phyloP scores from a whole-genome alignment of 306 rosid species.

The Gastrolobium bilobum region DNA sequence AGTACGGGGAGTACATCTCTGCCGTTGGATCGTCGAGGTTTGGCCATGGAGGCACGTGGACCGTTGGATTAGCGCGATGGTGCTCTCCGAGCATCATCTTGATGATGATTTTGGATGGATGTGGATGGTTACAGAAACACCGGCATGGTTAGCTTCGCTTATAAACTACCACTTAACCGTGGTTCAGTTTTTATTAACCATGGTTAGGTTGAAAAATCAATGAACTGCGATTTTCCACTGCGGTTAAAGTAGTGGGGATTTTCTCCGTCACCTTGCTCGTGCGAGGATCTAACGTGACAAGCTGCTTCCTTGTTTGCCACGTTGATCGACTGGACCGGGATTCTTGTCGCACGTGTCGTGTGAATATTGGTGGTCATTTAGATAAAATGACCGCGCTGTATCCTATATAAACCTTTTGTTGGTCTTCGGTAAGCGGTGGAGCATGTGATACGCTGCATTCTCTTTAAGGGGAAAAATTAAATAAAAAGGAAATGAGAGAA shows the following conservation, averaged over 20 bases:
- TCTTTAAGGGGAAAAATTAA: not conserved
- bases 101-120: not conserved
- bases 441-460: conserved; percentile 46
- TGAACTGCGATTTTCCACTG: conserved; percentile 49
- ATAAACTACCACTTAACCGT: conserved; percentile 61
- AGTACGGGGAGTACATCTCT: conserved; percentile 61
- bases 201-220: conserved; percentile 55
- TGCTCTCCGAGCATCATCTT: conserved; percentile 84
- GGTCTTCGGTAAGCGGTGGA: conserved; percentile 49
- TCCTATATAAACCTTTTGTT: not conserved
- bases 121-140: conserved; percentile 53
- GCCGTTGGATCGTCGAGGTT: conserved; percentile 63
- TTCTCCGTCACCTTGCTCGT: conserved; percentile 25
- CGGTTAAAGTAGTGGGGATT: conserved; percentile 53
- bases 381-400: conserved; percentile 1
- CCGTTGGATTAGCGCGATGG: conserved; percentile 72
- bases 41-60: conserved; percentile 79
- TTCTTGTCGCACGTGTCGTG: conserved; percentile 33
- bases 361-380: conserved; percentile 3
- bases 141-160: conserved; percentile 51
- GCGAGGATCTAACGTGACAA: not conserved
- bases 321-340: not conserved
- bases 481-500: not conserved
- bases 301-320: conserved; percentile 29
- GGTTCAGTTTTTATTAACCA: conserved; percentile 57